Percentiles rank a stretch among this genome's conserved stretches.
phyloP scores from a whole-genome alignment of 768 basidiomycete genomes.

The Peribolospora baueri region DNA sequence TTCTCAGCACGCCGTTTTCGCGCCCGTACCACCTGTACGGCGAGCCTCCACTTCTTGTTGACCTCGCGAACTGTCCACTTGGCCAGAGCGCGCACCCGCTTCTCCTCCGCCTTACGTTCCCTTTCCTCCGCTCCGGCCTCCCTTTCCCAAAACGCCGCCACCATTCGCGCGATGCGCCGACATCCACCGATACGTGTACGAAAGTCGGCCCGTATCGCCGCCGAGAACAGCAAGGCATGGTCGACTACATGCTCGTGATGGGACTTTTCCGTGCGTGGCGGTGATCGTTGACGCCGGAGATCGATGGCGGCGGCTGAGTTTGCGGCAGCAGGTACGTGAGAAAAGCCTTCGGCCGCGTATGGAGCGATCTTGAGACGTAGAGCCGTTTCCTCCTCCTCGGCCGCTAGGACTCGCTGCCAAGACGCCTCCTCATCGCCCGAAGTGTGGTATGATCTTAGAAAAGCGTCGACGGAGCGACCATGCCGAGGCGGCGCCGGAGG shows the following conservation, averaged over 20 bases:
- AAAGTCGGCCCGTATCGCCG: constrained; percentile 21
- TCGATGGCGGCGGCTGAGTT: constrained; percentile 6
- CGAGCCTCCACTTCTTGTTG: constrained; percentile 62
- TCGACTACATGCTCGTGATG: constrained; percentile 20
- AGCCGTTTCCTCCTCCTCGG: constrained; percentile 25
- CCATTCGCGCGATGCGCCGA: constrained; percentile 34
- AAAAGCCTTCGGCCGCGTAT: constrained; percentile 28
- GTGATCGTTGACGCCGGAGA: not conserved
- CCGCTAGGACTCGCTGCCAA: constrained; percentile 15
- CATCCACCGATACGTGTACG: constrained; percentile 21
- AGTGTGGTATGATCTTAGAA: constrained; percentile 38
- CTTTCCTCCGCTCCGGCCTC: constrained; percentile 38
- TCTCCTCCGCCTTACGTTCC: constrained; percentile 37
- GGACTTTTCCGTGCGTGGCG: constrained; percentile 10
- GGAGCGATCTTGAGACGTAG: constrained; percentile 25
- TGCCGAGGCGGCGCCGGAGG: constrained; percentile 31
- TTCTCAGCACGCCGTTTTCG: not conserved
- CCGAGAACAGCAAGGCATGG: constrained; percentile 18
- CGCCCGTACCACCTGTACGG: constrained; percentile 25
- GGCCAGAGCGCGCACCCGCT: constrained; percentile 37
- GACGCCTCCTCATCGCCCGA: constrained; percentile 30
- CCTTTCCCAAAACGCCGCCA: constrained; percentile 53
- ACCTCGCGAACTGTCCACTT: constrained; percentile 49
- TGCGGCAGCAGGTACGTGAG: constrained; percentile 23
- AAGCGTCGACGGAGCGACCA: constrained; percentile 30